Evolutionary conservation across 768 basidiomycete genomes (phyloP), one percentile per base, ranked within the genome.

Genomic region (Hygrophorus pudorinus): DNA sequence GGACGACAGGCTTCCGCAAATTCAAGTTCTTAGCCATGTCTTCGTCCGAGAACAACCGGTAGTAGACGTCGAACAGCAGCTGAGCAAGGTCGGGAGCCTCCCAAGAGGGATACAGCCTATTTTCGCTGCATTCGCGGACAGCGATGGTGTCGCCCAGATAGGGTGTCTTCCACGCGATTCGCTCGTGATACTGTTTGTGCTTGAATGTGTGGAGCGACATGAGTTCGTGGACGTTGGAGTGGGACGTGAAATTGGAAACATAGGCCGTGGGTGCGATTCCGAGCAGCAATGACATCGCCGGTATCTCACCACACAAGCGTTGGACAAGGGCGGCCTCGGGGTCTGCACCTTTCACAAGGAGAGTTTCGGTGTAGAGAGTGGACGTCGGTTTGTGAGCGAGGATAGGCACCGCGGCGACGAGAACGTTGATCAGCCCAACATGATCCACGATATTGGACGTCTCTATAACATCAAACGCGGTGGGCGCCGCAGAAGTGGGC

Each of bases 371-470:
- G 44, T 65, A 62, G 2, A 70, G 43, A 5, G 61, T 58, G 16
- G 54, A 35, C 5, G 58, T 57, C 1, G 55, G 40, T 4, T 31
- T 21, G 14, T 27, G 50, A 21, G 41, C 35, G 14, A 68, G 54
- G 8, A 68, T 38, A 13, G 66, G 66, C 6, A 56, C 41, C 0
- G 59, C 42, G 1, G 58, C 42, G 31, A 63, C 50, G 16, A 71
- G 53, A 34, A 68, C 48, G 48, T 69, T 70, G n/a, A 68, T 47
- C 11, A 67, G 46, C 1, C 65, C 68, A 12, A 68, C 43, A 42
- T 64, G 60, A 42, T 69, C 68, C 28, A 47, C 48, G 7, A 70
- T 50, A 48, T 68, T 68, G 6, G 68, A 68, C 2, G 68, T 65
- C 20, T 70, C 66, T 35, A 69, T 63, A 40, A 66, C 56, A 42